phyloP scores from a whole-genome alignment of 345 rosid genomes.

The Citrus reticulata region DNA sequence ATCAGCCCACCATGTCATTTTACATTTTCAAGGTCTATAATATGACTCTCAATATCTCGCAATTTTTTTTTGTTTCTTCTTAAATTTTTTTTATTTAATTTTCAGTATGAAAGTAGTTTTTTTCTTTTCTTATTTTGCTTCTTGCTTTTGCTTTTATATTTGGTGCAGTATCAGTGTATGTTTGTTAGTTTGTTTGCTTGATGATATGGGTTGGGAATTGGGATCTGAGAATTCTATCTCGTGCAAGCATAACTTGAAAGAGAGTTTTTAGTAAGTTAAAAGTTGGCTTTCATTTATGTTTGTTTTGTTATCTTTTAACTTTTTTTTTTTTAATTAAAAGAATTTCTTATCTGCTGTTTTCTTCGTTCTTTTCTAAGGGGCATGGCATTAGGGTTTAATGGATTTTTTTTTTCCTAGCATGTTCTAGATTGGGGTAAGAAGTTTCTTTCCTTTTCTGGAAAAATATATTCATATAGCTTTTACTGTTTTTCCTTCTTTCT shows the following conservation, averaged over 20 bases:
- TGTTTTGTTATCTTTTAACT: not conserved
- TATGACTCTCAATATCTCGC: not conserved
- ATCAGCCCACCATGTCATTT: not conserved
- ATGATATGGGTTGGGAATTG: slow-evolving; percentile 13
- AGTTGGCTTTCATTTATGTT: not conserved
- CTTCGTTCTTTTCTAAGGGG: not conserved
- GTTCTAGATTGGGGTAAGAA: not conserved
- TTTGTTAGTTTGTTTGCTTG: not conserved
- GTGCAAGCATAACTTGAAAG: not conserved
- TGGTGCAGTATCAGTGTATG: not conserved
- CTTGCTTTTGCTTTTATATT: not conserved
- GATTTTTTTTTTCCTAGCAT: not conserved
- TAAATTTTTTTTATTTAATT: not conserved
- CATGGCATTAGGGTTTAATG: not conserved
- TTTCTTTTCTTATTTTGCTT: not conserved
- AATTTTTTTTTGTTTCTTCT: not conserved
- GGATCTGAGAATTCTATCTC: slow-evolving; percentile 14
- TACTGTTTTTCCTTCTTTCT: not conserved
- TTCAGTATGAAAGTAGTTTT: not conserved
- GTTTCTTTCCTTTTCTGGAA: not conserved
- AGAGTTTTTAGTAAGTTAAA: not conserved
- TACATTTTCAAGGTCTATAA: not conserved
- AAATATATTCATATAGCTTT: not conserved
- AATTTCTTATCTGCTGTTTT: not conserved
- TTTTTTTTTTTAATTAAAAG: not conserved